Percentiles rank a stretch among this genome's conserved stretches.
phyloP scores from a whole-genome alignment of 1,139 yeast species.

The Hanseniaspora sp. region DNA sequence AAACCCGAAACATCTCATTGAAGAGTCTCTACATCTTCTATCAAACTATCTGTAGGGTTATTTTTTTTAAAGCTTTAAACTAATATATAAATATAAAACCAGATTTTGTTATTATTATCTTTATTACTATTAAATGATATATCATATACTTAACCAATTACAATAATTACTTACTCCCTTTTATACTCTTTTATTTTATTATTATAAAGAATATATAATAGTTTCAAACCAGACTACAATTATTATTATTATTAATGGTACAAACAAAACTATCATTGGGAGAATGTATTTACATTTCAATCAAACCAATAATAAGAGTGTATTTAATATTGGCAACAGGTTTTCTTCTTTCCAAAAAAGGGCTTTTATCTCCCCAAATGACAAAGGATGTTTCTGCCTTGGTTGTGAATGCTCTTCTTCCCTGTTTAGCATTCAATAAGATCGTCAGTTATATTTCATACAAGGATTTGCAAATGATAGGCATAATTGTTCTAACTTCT shows the following conservation, averaged over 20 bases:
- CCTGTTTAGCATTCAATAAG: constrained; percentile 68
- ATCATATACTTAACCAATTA: no score
- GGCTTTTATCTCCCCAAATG: constrained; percentile 62
- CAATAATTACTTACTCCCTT: no score
- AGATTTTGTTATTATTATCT: no score
- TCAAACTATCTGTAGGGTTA: no score
- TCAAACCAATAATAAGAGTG: constrained; percentile 79
- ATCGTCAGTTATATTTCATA: constrained; percentile 61
- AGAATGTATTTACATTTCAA: constrained; percentile 62
- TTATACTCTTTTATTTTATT: no score
- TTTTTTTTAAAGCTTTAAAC: no score
- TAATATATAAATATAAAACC: no score
- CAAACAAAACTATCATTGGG: constrained; percentile 39
- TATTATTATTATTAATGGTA: not conserved
- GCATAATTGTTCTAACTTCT: constrained; percentile 58
- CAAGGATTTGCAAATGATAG: constrained; percentile 61
- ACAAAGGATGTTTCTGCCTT: constrained; percentile 62
- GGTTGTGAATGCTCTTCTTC: constrained; percentile 61
- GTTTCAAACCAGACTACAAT: no score
- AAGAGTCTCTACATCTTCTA: no score
- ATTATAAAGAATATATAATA: not conserved
- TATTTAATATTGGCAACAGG: constrained; percentile 67
- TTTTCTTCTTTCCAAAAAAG: constrained; percentile 50
- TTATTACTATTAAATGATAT: no score
- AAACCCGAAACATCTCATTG: no score